phyloP scores from a whole-genome alignment of 2,329 filamentous ascomycete species.

The Coniella vitis region DNA sequence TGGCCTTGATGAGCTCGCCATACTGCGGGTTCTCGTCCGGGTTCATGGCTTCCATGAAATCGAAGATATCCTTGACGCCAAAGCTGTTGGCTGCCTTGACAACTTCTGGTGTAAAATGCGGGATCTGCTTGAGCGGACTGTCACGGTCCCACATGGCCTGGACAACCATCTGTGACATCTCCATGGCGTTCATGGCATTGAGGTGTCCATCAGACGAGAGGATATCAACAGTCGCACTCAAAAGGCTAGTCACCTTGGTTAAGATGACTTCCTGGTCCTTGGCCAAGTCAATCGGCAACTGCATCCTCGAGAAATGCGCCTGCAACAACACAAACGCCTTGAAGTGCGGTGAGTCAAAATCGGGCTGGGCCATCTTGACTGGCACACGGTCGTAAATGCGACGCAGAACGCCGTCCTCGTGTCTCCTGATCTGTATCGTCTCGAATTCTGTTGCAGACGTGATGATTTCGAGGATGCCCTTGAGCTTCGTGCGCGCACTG shows the following conservation, averaged over 20 bases:
- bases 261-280: slow-evolving; percentile 92
- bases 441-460: slow-evolving; percentile 97
- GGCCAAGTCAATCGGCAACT: slow-evolving; percentile 86
- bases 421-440: slow-evolving; percentile 84
- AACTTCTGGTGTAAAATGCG: slow-evolving; percentile 79
- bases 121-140: slow-evolving; percentile 94
- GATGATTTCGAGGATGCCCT: slow-evolving; percentile 93
- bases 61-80: slow-evolving; percentile 88
- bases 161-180: slow-evolving; percentile 98
- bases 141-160: slow-evolving; percentile 99
- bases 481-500: slow-evolving; percentile 83
- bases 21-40: slow-evolving; percentile 86
- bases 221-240: slow-evolving; percentile 91
- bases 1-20: slow-evolving; percentile 64
- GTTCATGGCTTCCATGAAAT: slow-evolving; percentile 99
- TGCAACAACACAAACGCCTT: slow-evolving; percentile 97
- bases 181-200: slow-evolving; percentile 98
- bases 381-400: slow-evolving; percentile 92
- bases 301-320: slow-evolving; percentile 96
- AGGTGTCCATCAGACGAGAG: slow-evolving; percentile 92
- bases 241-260: slow-evolving; percentile 74
- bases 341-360: slow-evolving; percentile 92
- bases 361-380: slow-evolving; percentile 85
- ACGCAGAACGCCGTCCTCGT: slow-evolving; percentile 80
- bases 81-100: slow-evolving; percentile 77